phyloP scores from a whole-genome alignment of 225 moss, liverwort and hornwort species.

The Anthoceros angustus region DNA sequence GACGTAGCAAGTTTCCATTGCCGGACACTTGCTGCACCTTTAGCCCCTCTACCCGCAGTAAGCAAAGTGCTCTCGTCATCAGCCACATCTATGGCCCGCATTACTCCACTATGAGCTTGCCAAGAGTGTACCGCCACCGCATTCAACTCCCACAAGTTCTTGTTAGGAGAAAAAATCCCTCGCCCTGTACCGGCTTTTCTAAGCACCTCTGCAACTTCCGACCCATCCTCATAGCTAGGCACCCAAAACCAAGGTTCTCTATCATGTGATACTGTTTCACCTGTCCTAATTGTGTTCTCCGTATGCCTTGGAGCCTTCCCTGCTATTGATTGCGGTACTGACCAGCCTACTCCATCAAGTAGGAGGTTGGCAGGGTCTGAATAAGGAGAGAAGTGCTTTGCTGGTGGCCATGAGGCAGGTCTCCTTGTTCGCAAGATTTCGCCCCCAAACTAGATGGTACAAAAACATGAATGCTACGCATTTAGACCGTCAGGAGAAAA shows the following conservation, averaged over 20 bases:
- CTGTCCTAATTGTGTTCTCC: constrained; percentile 18
- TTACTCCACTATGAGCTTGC: constrained; percentile 47
- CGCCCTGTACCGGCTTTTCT: constrained; percentile 31
- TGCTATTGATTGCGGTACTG: constrained; percentile 49
- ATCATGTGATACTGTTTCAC: constrained; percentile 20
- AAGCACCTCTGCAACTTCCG: constrained; percentile 43
- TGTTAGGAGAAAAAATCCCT: constrained; percentile 38
- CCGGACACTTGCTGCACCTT: constrained; percentile 53
- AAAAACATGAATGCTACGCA: no score
- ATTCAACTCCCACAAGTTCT: constrained; percentile 49
- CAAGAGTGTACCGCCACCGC: constrained; percentile 49
- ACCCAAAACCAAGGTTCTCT: constrained; percentile 55
- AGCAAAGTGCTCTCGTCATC: constrained; percentile 73
- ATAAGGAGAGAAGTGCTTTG: constrained; percentile 15
- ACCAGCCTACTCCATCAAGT: constrained; percentile 67
- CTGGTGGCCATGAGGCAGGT: no score
- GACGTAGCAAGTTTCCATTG: constrained; percentile 59
- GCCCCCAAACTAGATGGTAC: no score
- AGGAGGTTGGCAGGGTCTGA: constrained; percentile 54
- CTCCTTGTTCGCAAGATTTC: no score
- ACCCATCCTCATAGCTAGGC: constrained; percentile 28
- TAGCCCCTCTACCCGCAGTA: constrained; percentile 49
- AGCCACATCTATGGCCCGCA: constrained; percentile 30
- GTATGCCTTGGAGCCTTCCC: constrained; percentile 32
- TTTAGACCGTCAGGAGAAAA: no score